Conservation (phyloP, 148 eudicot genomes). For the Fagopyrum tataricum region DNA sequence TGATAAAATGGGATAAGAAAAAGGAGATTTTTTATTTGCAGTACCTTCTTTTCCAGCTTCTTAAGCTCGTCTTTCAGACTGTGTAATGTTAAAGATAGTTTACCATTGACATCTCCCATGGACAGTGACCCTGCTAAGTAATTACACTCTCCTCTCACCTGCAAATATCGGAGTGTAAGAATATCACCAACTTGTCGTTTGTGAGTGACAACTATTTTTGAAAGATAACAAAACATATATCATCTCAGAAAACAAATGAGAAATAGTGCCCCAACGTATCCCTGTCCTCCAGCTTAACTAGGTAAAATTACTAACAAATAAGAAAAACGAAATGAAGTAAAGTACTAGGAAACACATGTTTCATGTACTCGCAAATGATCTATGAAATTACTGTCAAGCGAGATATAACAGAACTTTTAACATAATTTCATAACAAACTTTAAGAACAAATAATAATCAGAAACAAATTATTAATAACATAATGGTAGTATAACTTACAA, state of each 20-base stretch:
- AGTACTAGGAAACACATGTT: neutral
- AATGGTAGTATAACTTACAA: neutral
- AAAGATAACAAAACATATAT: slow-evolving; percentile 1
- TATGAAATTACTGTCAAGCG: neutral
- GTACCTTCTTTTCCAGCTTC: slow-evolving; percentile 54
- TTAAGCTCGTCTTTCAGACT: slow-evolving; percentile 48
- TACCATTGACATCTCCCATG: slow-evolving; percentile 33
- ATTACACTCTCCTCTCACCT: slow-evolving; percentile 67
- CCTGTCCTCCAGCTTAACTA: neutral
- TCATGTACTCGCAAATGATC: neutral
- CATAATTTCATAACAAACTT: neutral
- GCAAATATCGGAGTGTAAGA: slow-evolving; percentile 20
- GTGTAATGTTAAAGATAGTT: slow-evolving; percentile 33
- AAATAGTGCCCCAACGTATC: neutral
- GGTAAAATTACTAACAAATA: neutral
- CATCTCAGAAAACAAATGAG: neutral
- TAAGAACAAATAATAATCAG: neutral
- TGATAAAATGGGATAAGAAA: neutral
- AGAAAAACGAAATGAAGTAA: neutral
- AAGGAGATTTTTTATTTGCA: neutral
- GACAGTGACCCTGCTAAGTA: slow-evolving; percentile 51
- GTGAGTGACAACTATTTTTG: neutral
- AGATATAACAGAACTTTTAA: neutral
- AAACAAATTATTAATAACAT: neutral
- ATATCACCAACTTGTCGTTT: neutral